phyloP scores from a whole-genome alignment of 148 eudicot species.

The Hydrangea macrophylla region DNA sequence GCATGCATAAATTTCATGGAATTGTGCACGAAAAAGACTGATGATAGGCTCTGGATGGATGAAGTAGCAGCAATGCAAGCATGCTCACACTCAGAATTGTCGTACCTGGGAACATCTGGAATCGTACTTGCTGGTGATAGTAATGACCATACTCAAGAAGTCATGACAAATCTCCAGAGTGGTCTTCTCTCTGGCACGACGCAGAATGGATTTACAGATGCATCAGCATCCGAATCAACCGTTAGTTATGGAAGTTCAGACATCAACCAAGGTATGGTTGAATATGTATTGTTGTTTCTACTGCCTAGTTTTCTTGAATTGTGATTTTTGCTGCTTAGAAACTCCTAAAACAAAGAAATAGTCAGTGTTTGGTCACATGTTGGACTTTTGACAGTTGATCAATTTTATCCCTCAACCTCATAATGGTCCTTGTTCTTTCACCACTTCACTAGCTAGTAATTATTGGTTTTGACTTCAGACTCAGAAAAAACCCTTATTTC shows the following conservation, averaged over 20 bases:
- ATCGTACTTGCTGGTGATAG: constrained; percentile 56
- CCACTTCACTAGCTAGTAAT: not conserved
- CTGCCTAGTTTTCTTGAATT: not conserved
- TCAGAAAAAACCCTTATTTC: not conserved
- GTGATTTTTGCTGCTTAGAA: not conserved
- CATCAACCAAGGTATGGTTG: constrained; percentile 37
- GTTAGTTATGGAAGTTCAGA: constrained; percentile 52
- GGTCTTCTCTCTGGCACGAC: constrained; percentile 18
- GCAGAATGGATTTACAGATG: constrained; percentile 34
- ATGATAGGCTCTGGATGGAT: constrained; percentile 76
- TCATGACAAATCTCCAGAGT: constrained; percentile 15
- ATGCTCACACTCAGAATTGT: constrained; percentile 42
- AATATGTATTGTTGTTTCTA: not conserved
- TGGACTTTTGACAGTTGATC: not conserved
- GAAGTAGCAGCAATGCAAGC: constrained; percentile 91
- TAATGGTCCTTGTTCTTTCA: not conserved
- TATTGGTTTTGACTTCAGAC: not conserved
- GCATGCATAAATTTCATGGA: constrained; percentile 75
- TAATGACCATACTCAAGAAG: constrained; percentile 33
- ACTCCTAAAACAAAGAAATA: not conserved
- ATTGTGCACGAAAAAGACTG: constrained; percentile 66
- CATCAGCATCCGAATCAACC: constrained; percentile 44
- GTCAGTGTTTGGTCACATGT: not conserved
- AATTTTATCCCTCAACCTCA: not conserved
- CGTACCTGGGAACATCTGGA: constrained; percentile 63